Percentiles rank a stretch among this genome's conserved stretches.
Conservation (phyloP, 1,284 basidiomycete genomes). For the Cerrena zonata region DNA sequence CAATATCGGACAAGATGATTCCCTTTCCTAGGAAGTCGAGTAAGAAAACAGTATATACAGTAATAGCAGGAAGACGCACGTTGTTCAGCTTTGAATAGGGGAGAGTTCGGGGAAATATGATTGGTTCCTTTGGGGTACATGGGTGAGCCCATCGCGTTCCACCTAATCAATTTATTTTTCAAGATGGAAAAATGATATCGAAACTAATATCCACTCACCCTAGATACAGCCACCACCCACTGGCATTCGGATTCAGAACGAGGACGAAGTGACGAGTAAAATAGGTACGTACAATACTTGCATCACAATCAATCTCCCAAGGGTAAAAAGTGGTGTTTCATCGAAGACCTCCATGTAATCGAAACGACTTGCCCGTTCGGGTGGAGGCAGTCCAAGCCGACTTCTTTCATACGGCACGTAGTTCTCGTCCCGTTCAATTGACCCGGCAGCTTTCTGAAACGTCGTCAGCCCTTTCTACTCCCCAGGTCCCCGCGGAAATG, state of each 20-base stretch:
- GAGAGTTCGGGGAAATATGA: slow-evolving; percentile 65
- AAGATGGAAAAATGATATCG: slow-evolving; percentile 16
- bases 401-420: slow-evolving; percentile 48
- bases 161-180: slow-evolving; percentile 16
- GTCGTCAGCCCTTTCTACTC: neutral
- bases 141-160: slow-evolving; percentile 27
- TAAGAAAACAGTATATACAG: neutral
- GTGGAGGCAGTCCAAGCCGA: slow-evolving; percentile 40
- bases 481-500: neutral
- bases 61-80: slow-evolving; percentile 20
- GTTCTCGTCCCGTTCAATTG: slow-evolving; percentile 53
- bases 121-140: slow-evolving; percentile 33
- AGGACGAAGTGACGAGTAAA: neutral
- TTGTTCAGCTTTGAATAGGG: slow-evolving; percentile 73
- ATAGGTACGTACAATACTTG: slow-evolving; percentile 40
- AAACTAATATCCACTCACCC: slow-evolving; percentile 37
- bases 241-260: slow-evolving; percentile 7
- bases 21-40: slow-evolving; percentile 21
- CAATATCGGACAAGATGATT: slow-evolving; percentile 48
- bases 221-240: slow-evolving; percentile 78
- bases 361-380: slow-evolving; percentile 31
- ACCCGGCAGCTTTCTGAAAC: slow-evolving; percentile 45
- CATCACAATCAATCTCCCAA: slow-evolving; percentile 63
- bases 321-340: slow-evolving; percentile 71
- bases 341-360: slow-evolving; percentile 56